phyloP scores from a whole-genome alignment of 306 rosid genomes.

The Lathyrus sativus region DNA sequence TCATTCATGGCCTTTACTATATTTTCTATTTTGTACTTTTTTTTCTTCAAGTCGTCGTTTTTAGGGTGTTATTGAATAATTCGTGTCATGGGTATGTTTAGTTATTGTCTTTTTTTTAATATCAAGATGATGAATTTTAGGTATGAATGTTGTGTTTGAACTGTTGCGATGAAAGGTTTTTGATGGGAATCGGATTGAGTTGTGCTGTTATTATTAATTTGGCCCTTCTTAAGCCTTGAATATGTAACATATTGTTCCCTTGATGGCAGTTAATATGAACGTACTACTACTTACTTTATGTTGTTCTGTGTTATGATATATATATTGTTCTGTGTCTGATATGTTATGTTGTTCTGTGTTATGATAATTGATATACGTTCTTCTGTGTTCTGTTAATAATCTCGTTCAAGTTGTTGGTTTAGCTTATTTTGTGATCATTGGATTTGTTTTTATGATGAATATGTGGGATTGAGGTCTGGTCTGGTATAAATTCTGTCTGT shows the following conservation, averaged over 20 bases:
- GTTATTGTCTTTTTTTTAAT: not conserved
- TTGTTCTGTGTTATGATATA: not conserved
- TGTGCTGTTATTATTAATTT: slow-evolving; percentile 4
- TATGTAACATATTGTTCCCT: slow-evolving; percentile 36
- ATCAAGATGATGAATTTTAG: not conserved
- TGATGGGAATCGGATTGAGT: slow-evolving; percentile 30
- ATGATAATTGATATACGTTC: not conserved
- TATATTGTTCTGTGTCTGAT: not conserved
- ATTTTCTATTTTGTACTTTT: not conserved
- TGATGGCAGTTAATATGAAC: slow-evolving; percentile 24
- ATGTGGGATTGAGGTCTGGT: no score
- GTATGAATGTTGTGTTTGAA: slow-evolving; percentile 27
- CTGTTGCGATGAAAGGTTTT: slow-evolving; percentile 32
- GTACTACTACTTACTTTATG: slow-evolving; percentile 4
- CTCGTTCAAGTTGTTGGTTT: not conserved
- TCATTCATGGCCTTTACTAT: slow-evolving; percentile 15
- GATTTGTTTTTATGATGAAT: no score
- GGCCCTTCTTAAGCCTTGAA: slow-evolving; percentile 37
- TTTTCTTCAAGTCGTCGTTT: slow-evolving; percentile 6
- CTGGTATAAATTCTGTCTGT: no score
- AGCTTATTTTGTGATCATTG: not conserved
- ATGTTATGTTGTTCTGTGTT: not conserved
- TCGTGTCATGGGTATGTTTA: slow-evolving; percentile 31
- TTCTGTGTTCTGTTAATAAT: not conserved
- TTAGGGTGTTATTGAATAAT: slow-evolving; percentile 22